phyloP scores from a whole-genome alignment of 2,329 filamentous ascomycete species.

The Dichotomopilus funicola region DNA sequence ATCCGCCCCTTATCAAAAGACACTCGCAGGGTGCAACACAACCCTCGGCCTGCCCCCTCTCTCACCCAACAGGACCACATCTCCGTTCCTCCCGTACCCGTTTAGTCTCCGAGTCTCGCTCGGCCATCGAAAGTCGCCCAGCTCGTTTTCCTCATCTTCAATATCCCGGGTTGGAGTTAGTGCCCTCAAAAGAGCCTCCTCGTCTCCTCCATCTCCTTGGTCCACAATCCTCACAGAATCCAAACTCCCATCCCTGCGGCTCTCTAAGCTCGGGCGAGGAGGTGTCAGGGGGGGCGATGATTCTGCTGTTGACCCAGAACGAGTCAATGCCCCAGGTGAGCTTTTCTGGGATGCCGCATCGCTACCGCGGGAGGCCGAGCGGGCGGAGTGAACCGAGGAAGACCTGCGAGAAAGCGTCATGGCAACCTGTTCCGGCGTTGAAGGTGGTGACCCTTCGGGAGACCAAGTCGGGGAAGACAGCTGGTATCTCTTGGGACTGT shows the following conservation, averaged over 20 bases:
- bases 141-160: no score
- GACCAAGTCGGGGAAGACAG: neutral
- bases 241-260: neutral
- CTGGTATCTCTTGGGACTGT: neutral
- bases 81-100: neutral
- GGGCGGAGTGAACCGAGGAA: no score
- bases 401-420: neutral
- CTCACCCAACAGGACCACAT: neutral
- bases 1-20: neutral
- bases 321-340: neutral
- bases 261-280: neutral
- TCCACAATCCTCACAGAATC: neutral
- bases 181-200: neutral
- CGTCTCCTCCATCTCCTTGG: neutral
- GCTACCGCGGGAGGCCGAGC: neutral
- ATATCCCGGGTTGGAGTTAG: neutral
- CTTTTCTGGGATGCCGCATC: neutral
- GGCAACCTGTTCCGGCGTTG: neutral
- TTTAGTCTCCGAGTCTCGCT: neutral
- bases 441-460: constrained; percentile 1
- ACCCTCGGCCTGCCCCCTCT: neutral
- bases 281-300: neutral
- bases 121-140: neutral
- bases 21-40: neutral
- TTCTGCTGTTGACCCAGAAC: neutral